Percentiles rank a stretch among this genome's conserved stretches.
These are phyloP conservation scores for Leccinum ponderosum DNA, from an alignment of 1,284 basidiomycete genomes.

Conservation along the genomic window DNA sequence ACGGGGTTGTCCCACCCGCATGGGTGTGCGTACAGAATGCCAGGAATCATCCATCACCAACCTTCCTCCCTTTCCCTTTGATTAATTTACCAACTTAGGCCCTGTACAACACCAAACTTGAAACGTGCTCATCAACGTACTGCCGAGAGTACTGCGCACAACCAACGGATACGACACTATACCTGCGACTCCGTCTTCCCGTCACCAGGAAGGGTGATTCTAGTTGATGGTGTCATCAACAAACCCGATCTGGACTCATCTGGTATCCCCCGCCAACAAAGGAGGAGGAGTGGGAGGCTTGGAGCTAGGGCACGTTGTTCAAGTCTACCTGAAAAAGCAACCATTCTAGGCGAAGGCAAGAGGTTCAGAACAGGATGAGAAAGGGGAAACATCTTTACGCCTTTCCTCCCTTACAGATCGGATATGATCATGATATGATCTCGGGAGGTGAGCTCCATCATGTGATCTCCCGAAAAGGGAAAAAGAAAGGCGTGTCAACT, in stretches of 20 bases:
- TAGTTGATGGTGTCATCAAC: background rate
- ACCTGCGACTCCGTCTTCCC: background rate
- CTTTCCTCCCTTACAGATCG: background rate
- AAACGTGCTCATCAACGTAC: background rate
- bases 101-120: background rate
- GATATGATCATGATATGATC: background rate
- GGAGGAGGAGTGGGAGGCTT: background rate
- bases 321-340: background rate
- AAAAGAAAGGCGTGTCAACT: background rate
- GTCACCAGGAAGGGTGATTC: background rate
- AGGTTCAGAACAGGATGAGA: background rate
- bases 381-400: background rate
- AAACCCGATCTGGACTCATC: background rate
- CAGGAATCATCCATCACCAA: background rate
- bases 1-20: background rate
- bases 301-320: background rate
- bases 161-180: background rate
- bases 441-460: background rate
- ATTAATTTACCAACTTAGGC: background rate
- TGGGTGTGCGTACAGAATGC: background rate
- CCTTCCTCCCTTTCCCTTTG: background rate
- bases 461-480: background rate
- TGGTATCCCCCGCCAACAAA: background rate
- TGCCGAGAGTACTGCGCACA: slow-evolving; percentile 1
- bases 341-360: background rate